A percentile compares a stretch with the other conserved stretches of the same genome.
Evolutionary conservation across 106 monocot species (phyloP).

Genomic region (Dendrobium officinale): DNA sequence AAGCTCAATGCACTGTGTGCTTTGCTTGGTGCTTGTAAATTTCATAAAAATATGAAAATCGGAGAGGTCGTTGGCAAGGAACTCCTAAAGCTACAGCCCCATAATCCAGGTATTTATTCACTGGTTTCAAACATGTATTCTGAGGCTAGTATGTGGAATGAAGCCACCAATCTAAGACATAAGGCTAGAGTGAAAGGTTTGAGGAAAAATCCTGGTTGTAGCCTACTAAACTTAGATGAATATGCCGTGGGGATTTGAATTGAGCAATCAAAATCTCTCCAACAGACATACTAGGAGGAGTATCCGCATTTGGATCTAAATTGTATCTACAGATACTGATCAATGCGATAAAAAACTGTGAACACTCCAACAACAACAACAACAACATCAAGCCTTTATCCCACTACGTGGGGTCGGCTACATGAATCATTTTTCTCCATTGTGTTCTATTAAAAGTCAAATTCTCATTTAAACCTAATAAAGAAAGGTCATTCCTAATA

Average conservation of each 20-base stretch:
- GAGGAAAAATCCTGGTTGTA: constrained; percentile 35
- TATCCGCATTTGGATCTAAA: not conserved
- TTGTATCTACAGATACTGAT: not conserved
- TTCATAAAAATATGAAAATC: constrained; percentile 36
- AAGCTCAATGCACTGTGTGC: constrained; percentile 27
- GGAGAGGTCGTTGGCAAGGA: constrained; percentile 35
- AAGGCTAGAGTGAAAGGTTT: constrained; percentile 21
- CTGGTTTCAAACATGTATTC: constrained; percentile 39
- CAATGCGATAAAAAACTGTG: not conserved
- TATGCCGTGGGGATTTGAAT: not conserved
- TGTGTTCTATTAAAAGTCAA: no score
- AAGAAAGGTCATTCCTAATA: no score
- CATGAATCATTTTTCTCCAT: no score
- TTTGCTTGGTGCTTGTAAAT: constrained; percentile 49
- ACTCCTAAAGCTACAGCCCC: constrained; percentile 32
- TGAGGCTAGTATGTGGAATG: constrained; percentile 32
- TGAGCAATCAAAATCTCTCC: not conserved
- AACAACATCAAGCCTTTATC: no score
- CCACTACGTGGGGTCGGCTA: no score
- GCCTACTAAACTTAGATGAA: constrained; percentile 19
- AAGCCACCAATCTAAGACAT: constrained; percentile 31
- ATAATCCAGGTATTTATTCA: constrained; percentile 31
- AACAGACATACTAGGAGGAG: not conserved
- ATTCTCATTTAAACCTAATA: no score
- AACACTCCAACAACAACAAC: no score